Percentiles rank a stretch among this genome's conserved stretches.
phyloP scores from a whole-genome alignment of 2,329 filamentous ascomycete genomes.

The Botryotinia convoluta region DNA sequence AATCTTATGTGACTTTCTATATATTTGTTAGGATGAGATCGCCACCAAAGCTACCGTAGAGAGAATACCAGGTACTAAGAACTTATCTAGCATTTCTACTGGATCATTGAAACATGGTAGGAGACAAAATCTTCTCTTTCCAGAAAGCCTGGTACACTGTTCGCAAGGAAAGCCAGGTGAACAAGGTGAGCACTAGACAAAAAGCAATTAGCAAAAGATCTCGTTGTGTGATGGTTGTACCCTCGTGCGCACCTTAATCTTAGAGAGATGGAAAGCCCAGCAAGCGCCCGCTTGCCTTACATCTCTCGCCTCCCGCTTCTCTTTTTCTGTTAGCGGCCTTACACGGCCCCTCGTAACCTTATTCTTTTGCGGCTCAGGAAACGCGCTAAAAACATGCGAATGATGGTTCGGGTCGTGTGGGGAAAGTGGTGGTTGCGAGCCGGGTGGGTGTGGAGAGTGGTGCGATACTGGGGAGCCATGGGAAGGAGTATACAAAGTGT shows the following conservation, averaged over 20 bases:
- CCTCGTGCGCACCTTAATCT: constrained; percentile 32
- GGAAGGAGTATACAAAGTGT: constrained; percentile 24
- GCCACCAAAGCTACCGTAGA: background rate
- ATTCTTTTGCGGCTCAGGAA: constrained; percentile 26
- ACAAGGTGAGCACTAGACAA: constrained; percentile 36
- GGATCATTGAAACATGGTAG: constrained; percentile 38
- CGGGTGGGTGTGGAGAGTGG: constrained; percentile 22
- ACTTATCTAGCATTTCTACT: constrained; percentile 33
- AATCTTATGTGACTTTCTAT: constrained; percentile 34
- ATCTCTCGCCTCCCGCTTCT: constrained; percentile 36
- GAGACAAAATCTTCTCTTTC: constrained; percentile 37
- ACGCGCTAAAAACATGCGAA: constrained; percentile 33
- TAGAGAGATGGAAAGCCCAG: constrained; percentile 39
- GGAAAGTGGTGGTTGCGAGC: constrained; percentile 25
- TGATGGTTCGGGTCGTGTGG: constrained; percentile 25
- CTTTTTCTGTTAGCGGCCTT: constrained; percentile 32
- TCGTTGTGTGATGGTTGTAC: background rate
- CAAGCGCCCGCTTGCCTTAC: constrained; percentile 37
- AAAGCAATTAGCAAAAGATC: background rate
- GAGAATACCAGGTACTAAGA: constrained; percentile 34
- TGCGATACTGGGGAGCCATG: constrained; percentile 24
- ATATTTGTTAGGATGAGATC: constrained; percentile 13
- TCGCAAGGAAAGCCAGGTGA: constrained; percentile 36
- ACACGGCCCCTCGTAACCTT: constrained; percentile 33
- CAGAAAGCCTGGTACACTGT: constrained; percentile 34